Conservation (phyloP, 2,329 filamentous ascomycete species). For the Plectosphaerella plurivora region DNA sequence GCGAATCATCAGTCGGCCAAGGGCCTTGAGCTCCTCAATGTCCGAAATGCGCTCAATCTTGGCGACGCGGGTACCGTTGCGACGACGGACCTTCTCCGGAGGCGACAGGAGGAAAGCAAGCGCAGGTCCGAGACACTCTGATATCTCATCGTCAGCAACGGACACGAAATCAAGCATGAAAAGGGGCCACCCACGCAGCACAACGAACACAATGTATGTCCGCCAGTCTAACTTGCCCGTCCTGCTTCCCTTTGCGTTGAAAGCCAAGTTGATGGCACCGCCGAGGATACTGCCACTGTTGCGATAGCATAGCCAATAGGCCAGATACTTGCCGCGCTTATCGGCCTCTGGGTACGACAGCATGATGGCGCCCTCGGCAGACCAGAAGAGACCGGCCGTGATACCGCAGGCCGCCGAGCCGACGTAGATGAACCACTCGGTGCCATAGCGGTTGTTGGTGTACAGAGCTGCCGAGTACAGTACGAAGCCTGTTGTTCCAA, state of each 20-base stretch:
- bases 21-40: slow-evolving; percentile 15
- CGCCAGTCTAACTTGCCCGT: slow-evolving; percentile 18
- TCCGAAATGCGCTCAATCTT: slow-evolving; percentile 15
- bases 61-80: slow-evolving; percentile 18
- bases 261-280: slow-evolving; percentile 37
- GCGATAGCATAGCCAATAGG: slow-evolving; percentile 15
- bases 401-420: slow-evolving; percentile 18
- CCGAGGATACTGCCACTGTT: slow-evolving; percentile 29
- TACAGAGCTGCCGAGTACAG: slow-evolving; percentile 31
- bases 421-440: slow-evolving; percentile 14
- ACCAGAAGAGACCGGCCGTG: slow-evolving; percentile 18
- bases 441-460: slow-evolving; percentile 25
- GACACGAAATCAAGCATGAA: background rate
- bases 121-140: slow-evolving; percentile 17
- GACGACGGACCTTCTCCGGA: slow-evolving; percentile 20
- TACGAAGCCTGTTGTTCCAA: slow-evolving; percentile 27
- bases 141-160: background rate
- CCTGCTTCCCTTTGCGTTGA: slow-evolving; percentile 26
- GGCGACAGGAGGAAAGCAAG: slow-evolving; percentile 20
- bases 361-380: slow-evolving; percentile 20
- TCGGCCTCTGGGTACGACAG: slow-evolving; percentile 13
- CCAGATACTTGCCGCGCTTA: slow-evolving; percentile 9
- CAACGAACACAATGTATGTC: slow-evolving; percentile 22
- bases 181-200: slow-evolving; percentile 7
- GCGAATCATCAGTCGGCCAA: slow-evolving; percentile 11